phyloP scores from a whole-genome alignment of 2,329 filamentous ascomycete species.

The Dactylellina parvicollis region DNA sequence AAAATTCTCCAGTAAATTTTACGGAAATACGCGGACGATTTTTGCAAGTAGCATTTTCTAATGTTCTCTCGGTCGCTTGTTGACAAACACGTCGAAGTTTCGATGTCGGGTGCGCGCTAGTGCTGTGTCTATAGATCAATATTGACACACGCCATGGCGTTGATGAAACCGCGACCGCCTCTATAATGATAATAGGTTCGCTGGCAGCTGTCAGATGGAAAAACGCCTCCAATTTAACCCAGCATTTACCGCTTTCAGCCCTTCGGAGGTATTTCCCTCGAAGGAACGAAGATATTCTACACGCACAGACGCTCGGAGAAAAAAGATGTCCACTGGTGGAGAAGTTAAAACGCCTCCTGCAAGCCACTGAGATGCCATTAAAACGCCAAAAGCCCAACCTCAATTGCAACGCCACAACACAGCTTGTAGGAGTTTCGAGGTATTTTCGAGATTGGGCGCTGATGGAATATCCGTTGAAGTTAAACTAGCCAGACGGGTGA shows the following conservation, averaged over 20 bases:
- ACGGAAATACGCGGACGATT: not conserved
- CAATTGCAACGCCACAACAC: conserved; percentile 53
- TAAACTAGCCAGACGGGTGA: no score
- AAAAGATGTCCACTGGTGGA: conserved; percentile 29
- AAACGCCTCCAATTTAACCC: no score
- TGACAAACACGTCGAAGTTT: no score
- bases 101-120: no score
- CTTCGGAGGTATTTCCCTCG: not conserved
- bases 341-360: conserved; percentile 52
- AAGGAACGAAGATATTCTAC: not conserved
- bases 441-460: not conserved
- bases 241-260: no score
- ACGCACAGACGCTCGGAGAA: conserved; percentile 47
- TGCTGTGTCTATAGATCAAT: no score
- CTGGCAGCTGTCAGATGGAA: no score
- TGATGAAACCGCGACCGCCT: no score
- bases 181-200: no score
- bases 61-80: not conserved
- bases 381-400: conserved; percentile 32
- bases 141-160: no score
- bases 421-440: conserved; percentile 16
- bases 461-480: not conserved
- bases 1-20: no score
- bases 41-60: not conserved
- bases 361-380: conserved; percentile 44